These are phyloP conservation scores for Clarireedia paspali DNA, from an alignment of 2,329 filamentous ascomycete genomes.

Conservation along the genomic window DNA sequence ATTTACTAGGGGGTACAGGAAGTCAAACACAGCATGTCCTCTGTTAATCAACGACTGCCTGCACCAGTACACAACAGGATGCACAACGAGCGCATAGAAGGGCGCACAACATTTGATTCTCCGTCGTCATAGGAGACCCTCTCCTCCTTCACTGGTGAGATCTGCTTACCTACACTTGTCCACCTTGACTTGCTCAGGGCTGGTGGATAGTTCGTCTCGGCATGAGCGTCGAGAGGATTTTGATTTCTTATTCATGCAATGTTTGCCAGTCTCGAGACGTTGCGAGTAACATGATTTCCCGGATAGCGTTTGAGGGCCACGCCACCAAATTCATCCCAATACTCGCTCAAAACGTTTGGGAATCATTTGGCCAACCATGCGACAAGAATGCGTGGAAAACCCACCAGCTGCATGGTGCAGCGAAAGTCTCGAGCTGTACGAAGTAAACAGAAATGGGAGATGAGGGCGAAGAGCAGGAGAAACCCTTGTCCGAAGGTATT, in stretches of 20 bases:
- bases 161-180: not conserved
- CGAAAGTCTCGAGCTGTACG: too few species aligned
- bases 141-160: not conserved
- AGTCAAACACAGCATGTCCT: conserved; percentile 5
- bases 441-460: too few species aligned
- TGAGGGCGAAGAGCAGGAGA: too few species aligned
- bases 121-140: not conserved
- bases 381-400: too few species aligned
- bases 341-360: not conserved
- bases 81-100: not conserved
- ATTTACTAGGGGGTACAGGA: not conserved
- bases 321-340: not conserved
- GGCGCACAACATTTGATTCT: not conserved
- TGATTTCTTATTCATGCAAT: not conserved
- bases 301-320: not conserved
- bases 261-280: conserved; percentile 7
- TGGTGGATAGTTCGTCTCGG: not conserved
- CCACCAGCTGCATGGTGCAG: too few species aligned
- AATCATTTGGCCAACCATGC: not conserved
- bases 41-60: not conserved
- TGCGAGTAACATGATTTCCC: conserved; percentile 4
- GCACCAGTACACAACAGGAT: not conserved
- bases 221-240: not conserved
- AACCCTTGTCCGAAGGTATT: too few species aligned
- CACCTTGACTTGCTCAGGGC: too few species aligned